Evolutionary conservation across 495 filamentous ascomycete genomes (phyloP), one percentile per base, ranked within the genome.

Genomic region (Sabuloglossum arenarium): DNA sequence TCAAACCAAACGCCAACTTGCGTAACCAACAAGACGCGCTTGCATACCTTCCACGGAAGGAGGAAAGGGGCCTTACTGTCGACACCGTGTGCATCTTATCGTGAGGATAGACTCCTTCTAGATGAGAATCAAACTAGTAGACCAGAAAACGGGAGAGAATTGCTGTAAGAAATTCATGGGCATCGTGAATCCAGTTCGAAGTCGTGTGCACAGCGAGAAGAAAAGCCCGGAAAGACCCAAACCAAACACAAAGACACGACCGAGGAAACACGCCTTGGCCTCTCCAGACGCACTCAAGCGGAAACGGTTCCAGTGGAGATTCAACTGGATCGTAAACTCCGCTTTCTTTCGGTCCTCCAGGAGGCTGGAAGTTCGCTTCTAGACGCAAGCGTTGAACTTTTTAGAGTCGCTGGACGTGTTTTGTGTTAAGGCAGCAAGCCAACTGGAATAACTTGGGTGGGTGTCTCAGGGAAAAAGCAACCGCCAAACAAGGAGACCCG

Each of bases 41-140:
- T 30, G 47, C 16, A 29, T 14, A 51, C 47, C 47, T 29, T 51
- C 24, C 24, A 51, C 47, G 11, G 23, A 16, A 30, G 23, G 47
- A 51, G 23, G 24, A 29, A 51, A 29, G 25, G 47, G 47, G 28
- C 10, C 47, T 51, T 51, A 51, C 47, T 29, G 47, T 51, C 16
- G 47, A 30, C 47, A 51, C 47, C 16, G 47, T 51, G 47, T 51
- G 47, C 47, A 51, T 51, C 28, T 27, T 51, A 51, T 51, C 47
- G 47, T 19, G 25, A 51, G 28, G 47, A 51, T 27, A 51, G 24
- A 29, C 25, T 19, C n/a, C 28, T 5, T 51, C 47, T 51, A 51
- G 47, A 16, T 29, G 25, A 19, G 1, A 29, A 29, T 51, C 47
- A 51, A 16, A 51, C 47, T 27, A 51, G 47, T 23, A 28, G 47